Percentiles rank a stretch among this genome's conserved stretches.
Conservation (phyloP, 805 yeast genomes). For the Diddensiella transvaalensis region DNA sequence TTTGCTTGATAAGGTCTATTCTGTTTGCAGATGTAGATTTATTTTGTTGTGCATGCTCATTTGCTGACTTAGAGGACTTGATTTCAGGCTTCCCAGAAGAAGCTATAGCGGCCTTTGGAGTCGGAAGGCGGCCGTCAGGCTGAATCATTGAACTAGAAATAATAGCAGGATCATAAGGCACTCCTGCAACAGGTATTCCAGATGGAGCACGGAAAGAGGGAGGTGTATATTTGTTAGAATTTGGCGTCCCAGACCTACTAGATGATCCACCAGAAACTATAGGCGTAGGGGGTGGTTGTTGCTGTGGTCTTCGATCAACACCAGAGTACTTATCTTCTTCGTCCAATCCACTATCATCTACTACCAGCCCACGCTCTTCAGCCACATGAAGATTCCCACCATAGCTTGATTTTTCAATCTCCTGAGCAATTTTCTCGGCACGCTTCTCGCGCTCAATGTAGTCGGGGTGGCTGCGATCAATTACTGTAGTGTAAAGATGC, state of each 20-base stretch:
- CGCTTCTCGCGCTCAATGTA: conserved; percentile 57
- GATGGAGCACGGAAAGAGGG: conserved; percentile 29
- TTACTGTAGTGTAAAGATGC: conserved; percentile 77
- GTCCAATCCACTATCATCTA: conserved; percentile 84
- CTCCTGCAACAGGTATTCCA: conserved; percentile 31
- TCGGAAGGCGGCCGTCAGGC: conserved; percentile 17
- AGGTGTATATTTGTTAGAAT: conserved; percentile 22
- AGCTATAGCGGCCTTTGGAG: not conserved
- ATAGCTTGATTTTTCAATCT: conserved; percentile 65
- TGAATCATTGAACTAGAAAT: conserved; percentile 37
- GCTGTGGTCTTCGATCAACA: conserved; percentile 52
- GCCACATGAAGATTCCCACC: conserved; percentile 77
- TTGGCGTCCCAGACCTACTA: not conserved
- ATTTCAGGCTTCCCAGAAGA: not conserved
- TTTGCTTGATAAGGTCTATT: not conserved
- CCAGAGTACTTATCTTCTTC: conserved; percentile 97
- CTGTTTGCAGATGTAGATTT: not conserved
- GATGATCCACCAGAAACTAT: conserved; percentile 1
- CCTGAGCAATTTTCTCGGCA: conserved; percentile 79
- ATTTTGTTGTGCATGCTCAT: not conserved
- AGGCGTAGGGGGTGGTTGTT: not conserved
- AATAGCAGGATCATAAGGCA: conserved; percentile 60
- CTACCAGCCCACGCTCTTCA: conserved; percentile 78
- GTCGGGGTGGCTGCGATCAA: conserved; percentile 68
- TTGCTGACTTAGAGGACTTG: not conserved